Conservation (phyloP, 352 stramenopile species). For the Pythium sp. region DNA sequence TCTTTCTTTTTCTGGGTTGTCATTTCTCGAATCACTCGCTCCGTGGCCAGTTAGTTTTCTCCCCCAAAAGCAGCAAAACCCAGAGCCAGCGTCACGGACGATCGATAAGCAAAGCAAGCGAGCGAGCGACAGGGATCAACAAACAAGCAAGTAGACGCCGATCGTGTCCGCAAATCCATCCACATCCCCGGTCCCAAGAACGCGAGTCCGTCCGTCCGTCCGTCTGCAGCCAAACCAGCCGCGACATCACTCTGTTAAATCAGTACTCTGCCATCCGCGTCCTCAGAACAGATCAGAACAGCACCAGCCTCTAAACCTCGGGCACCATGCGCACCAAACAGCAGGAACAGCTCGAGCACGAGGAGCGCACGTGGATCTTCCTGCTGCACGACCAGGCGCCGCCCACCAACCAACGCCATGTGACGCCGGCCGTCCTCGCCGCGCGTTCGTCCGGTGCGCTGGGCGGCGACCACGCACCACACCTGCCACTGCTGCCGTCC, state of each 20-base stretch:
- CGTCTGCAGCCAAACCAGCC: slow-evolving; percentile 1
- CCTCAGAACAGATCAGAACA: slow-evolving; percentile 8
- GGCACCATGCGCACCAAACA: slow-evolving; percentile 21
- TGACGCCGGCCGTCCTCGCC: slow-evolving; percentile 19
- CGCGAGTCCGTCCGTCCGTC: background rate
- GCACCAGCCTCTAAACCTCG: background rate
- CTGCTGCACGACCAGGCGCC: slow-evolving; percentile 20
- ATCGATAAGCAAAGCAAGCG: background rate
- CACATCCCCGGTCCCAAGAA: no score
- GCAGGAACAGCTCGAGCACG: slow-evolving; percentile 17
- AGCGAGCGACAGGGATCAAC: background rate
- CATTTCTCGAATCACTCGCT: slow-evolving; percentile 17
- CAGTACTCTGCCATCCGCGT: background rate
- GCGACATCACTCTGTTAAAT: background rate
- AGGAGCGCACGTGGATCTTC: slow-evolving; percentile 23
- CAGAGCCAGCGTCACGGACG: background rate
- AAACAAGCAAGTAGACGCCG: background rate
- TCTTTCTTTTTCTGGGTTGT: slow-evolving; percentile 8
- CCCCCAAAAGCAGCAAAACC: background rate
- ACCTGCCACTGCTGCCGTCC: slow-evolving; percentile 13
- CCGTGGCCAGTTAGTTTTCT: slow-evolving; percentile 1
- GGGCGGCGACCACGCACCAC: slow-evolving; percentile 12
- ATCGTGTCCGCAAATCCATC: background rate
- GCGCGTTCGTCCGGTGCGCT: slow-evolving; percentile 13
- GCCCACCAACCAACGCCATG: slow-evolving; percentile 10